Conservation (phyloP, 2,329 filamentous ascomycete species). For the Ploettnerulaceae sp. region DNA sequence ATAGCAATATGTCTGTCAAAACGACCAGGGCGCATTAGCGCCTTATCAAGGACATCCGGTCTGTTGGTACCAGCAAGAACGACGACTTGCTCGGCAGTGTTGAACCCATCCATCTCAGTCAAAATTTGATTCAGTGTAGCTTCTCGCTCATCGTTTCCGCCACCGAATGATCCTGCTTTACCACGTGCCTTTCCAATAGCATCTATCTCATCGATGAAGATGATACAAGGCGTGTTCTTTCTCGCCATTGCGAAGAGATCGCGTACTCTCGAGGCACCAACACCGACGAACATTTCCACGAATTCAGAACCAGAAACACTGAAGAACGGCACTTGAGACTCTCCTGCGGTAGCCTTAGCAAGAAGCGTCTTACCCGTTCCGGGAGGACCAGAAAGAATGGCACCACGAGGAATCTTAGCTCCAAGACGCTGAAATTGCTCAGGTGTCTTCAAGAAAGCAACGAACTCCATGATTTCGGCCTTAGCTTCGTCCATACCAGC, state of each 20-base stretch:
- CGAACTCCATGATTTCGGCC: slow-evolving; percentile 98
- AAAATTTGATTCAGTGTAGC: slow-evolving; percentile 96
- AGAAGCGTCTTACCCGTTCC: slow-evolving; percentile 98
- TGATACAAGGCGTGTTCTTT: slow-evolving; percentile 96
- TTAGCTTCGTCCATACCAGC: slow-evolving; percentile 98
- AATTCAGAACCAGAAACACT: slow-evolving; percentile 98
- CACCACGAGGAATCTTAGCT: slow-evolving; percentile 95
- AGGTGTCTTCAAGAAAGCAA: slow-evolving; percentile 92
- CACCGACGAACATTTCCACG: slow-evolving; percentile 99
- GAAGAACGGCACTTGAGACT: slow-evolving; percentile 96
- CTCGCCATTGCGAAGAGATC: slow-evolving; percentile 92
- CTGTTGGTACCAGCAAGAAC: slow-evolving; percentile 96
- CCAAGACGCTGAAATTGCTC: slow-evolving; percentile 89
- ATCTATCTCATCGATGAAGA: slow-evolving; percentile 99
- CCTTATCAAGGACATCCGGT: slow-evolving; percentile 90
- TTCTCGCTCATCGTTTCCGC: slow-evolving; percentile 95
- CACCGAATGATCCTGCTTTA: slow-evolving; percentile 72
- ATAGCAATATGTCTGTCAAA: slow-evolving; percentile 97
- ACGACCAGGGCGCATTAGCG: slow-evolving; percentile 90
- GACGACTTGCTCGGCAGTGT: slow-evolving; percentile 92
- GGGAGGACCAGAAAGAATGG: slow-evolving; percentile 93
- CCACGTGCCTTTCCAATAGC: slow-evolving; percentile 88
- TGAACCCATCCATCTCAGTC: slow-evolving; percentile 99
- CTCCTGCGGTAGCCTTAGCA: slow-evolving; percentile 94
- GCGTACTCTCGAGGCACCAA: slow-evolving; percentile 89